phyloP scores from a whole-genome alignment of 768 basidiomycete species.

The Mycena alexandri region DNA sequence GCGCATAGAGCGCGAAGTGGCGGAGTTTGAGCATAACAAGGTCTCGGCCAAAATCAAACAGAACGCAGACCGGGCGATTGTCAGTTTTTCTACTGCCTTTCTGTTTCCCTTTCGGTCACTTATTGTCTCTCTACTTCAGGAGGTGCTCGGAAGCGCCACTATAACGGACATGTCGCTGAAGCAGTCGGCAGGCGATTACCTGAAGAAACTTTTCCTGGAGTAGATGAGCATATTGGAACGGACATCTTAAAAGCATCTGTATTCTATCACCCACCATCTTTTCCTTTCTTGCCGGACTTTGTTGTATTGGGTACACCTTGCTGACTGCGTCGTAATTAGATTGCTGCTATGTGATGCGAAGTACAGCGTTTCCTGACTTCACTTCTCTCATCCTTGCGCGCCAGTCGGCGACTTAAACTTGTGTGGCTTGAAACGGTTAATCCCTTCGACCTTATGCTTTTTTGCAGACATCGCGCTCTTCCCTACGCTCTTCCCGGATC shows the following conservation, averaged over 20 bases:
- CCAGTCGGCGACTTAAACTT: too few relatives aligned
- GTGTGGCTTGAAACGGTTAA: too few relatives aligned
- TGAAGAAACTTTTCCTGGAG: slow-evolving; percentile 72
- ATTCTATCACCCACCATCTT: slow-evolving; percentile 21
- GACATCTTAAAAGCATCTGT: slow-evolving; percentile 26
- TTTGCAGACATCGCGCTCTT: too few relatives aligned
- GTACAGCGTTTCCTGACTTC: too few relatives aligned
- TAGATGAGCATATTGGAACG: slow-evolving; percentile 23
- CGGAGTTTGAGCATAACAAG: slow-evolving; percentile 67
- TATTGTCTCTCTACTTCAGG: slow-evolving; percentile 45
- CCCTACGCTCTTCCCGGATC: too few relatives aligned
- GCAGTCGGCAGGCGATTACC: slow-evolving; percentile 77
- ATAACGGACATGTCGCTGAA: slow-evolving; percentile 69
- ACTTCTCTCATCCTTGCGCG: too few relatives aligned
- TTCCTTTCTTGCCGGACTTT: slow-evolving; percentile 1
- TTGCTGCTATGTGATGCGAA: not conserved
- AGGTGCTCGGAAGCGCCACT: slow-evolving; percentile 69
- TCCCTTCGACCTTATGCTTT: too few relatives aligned
- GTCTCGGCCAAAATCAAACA: slow-evolving; percentile 67
- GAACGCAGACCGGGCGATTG: slow-evolving; percentile 75
- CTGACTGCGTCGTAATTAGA: slow-evolving; percentile 3
- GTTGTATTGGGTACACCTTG: not conserved
- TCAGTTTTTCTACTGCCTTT: slow-evolving; percentile 42
- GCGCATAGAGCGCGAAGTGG: slow-evolving; percentile 67
- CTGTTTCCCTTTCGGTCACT: slow-evolving; percentile 2